A percentile compares a stretch with the other conserved stretches of the same genome.
These are phyloP conservation scores for Spiromastix sp. DNA, from an alignment of 2,329 filamentous ascomycete genomes.

Conservation along the genomic window DNA sequence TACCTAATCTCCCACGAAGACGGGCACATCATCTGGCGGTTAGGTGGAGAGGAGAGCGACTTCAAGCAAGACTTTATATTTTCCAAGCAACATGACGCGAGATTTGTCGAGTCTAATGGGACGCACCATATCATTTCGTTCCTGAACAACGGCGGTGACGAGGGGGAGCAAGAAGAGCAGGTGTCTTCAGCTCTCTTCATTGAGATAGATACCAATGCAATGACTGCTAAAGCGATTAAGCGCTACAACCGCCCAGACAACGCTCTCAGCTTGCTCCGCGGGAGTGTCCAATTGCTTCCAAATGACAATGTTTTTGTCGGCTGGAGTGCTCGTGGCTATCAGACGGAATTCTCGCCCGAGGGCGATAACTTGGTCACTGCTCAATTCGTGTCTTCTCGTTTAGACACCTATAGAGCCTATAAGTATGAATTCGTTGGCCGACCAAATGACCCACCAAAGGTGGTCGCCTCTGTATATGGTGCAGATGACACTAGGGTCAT, in stretches of 20 bases:
- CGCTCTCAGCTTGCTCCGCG: conserved; percentile 21
- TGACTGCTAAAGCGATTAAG: conserved; percentile 18
- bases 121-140: conserved; percentile 24
- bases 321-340: conserved; percentile 26
- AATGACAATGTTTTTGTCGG: conserved; percentile 26
- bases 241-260: conserved; percentile 24
- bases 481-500: conserved; percentile 16
- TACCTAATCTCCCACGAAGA: conserved; percentile 39
- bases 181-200: conserved; percentile 21
- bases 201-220: conserved; percentile 19
- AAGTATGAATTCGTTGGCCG: conserved; percentile 27
- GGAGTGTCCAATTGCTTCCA: conserved; percentile 24
- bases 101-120: conserved; percentile 19
- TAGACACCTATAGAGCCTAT: conserved; percentile 30
- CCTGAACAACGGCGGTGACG: conserved; percentile 25
- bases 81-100: conserved; percentile 28
- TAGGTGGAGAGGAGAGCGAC: conserved; percentile 35
- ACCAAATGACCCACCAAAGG: conserved; percentile 19
- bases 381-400: conserved; percentile 21
- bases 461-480: conserved; percentile 21
- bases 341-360: conserved; percentile 21
- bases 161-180: conserved; percentile 17
- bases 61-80: conserved; percentile 37
- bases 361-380: conserved; percentile 24
- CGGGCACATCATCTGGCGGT: conserved; percentile 37